phyloP scores from a whole-genome alignment of 2,329 filamentous ascomycete species.

The Lachnellula willkommii region DNA sequence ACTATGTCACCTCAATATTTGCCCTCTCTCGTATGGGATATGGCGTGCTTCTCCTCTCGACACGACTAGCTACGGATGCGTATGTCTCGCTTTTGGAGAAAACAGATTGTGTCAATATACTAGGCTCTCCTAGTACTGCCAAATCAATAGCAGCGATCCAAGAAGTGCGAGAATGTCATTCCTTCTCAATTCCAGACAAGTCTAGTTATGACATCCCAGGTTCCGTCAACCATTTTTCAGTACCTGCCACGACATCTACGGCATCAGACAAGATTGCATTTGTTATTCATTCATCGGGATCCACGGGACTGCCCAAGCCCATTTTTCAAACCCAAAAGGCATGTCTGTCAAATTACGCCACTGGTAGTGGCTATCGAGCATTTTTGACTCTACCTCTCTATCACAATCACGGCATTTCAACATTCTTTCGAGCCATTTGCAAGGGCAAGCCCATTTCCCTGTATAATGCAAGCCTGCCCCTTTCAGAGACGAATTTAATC shows the following conservation, averaged over 20 bases:
- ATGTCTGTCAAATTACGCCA: constrained; percentile 39
- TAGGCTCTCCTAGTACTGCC: constrained; percentile 10
- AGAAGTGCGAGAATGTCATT: constrained; percentile 15
- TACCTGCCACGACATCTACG: neutral
- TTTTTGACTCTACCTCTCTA: constrained; percentile 47
- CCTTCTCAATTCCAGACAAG: constrained; percentile 17
- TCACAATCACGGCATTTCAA: constrained; percentile 53
- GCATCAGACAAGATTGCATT: constrained; percentile 16
- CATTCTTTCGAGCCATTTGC: constrained; percentile 47
- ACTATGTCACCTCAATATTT: constrained; percentile 48
- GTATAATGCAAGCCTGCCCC: constrained; percentile 49
- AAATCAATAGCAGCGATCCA: constrained; percentile 10
- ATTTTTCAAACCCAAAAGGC: constrained; percentile 53
- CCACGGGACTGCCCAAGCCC: constrained; percentile 56
- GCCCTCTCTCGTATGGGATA: constrained; percentile 49
- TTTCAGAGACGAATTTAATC: constrained; percentile 46
- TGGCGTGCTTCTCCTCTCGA: constrained; percentile 49
- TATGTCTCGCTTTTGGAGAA: constrained; percentile 43
- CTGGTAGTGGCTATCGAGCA: constrained; percentile 7
- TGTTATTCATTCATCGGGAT: constrained; percentile 38
- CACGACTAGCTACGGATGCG: constrained; percentile 46
- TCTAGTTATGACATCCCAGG: constrained; percentile 8
- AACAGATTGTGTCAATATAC: constrained; percentile 28
- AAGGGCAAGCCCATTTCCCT: constrained; percentile 45
- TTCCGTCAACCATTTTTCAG: neutral